Base-by-base conservation (phyloP, 2,329 filamentous ascomycete species). In the Alternaria atra region DNA sequence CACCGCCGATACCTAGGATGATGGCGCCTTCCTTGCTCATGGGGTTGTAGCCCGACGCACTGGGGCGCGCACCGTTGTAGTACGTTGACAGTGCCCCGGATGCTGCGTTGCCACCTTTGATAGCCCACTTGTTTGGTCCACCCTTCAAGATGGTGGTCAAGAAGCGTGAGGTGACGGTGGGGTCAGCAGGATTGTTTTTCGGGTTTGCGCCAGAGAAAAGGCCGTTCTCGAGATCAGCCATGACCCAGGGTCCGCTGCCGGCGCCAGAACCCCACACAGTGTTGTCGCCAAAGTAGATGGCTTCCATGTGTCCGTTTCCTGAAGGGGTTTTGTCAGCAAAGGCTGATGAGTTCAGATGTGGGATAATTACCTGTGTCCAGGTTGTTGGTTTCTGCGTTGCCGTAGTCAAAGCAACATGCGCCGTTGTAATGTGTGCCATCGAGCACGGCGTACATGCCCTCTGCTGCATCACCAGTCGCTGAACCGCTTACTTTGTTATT, bases 1-100 rank as follows among this genome's bases (percentile, higher is more conserved):
- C 88, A 7, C 88, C 88, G n/a, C 88, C 88, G 55, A 90, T 89
- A n/a, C 88, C 88, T n/a, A 90, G 85, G 59, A 90, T 83, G 44
- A 90, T 88, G 57, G 87, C 84, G 12, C 88, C 88, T 70, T 90
- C 87, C 65, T 90, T 89, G 64, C 69, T 80, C 88, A 90, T 90
- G 0, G 80, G 77, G 71, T 88, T 85, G 76, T 90, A 90, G 9
- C 86, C 87, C 13, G 71, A 63, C 2, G 58, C 78, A 6, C 57
- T 80, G 4, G 88, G 88, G 4, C 88, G 85, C 1, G 68, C 78
- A 5, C 88, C 88, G 60, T 76, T 84, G 70, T 86, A 90, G 76
- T 83, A 89, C 0, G 87, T 90, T 3, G 84, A 83, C 15, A 90
- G 71, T 4, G 78, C 72, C 15, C 85, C 86, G 0, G 86, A 84